A percentile compares a stretch with the other conserved stretches of the same genome.
Evolutionary conservation across 148 eudicot species (phyloP).

Genomic region (Dysphania ambrosioides): DNA sequence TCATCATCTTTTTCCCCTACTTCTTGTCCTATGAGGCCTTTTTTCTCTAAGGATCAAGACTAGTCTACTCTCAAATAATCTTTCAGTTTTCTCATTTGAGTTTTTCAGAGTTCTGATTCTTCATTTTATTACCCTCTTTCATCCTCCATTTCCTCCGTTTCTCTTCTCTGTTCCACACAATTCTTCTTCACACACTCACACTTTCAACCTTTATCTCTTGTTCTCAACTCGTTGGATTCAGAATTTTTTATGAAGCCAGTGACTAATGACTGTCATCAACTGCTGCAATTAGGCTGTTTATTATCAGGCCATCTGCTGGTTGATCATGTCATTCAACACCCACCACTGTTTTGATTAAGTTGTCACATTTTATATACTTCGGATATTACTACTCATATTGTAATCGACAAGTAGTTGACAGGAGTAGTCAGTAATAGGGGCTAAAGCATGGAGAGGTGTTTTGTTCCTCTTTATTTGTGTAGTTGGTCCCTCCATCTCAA

Average conservation of each 20-base stretch:
- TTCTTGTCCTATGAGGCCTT: conserved; percentile 50
- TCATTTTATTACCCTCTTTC: neutral
- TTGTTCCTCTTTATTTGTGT: conserved; percentile 9
- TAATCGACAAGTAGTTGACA: neutral
- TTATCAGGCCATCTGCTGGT: conserved; percentile 41
- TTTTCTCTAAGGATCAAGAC: conserved; percentile 43
- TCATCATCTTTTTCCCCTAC: conserved; percentile 38
- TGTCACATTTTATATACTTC: too few relatives aligned
- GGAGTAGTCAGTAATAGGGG: conserved; percentile 10
- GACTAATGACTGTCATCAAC: neutral
- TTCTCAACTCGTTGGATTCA: conserved; percentile 28
- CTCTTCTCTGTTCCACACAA: neutral
- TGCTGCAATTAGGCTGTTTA: conserved; percentile 50
- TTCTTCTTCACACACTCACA: neutral
- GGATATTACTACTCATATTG: too few relatives aligned
- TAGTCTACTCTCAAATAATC: neutral
- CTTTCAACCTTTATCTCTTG: conserved; percentile 7
- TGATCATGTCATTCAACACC: too few relatives aligned
- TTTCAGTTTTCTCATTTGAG: neutral
- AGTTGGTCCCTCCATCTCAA: conserved; percentile 29
- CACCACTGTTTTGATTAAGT: too few relatives aligned
- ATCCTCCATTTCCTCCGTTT: neutral
- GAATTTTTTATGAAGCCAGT: conserved; percentile 31
- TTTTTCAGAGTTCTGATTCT: neutral
- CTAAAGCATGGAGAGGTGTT: conserved; percentile 14